These are phyloP conservation scores for Hypoxylon sp. DNA, from an alignment of 2,329 filamentous ascomycete species.

Conservation along the genomic window DNA sequence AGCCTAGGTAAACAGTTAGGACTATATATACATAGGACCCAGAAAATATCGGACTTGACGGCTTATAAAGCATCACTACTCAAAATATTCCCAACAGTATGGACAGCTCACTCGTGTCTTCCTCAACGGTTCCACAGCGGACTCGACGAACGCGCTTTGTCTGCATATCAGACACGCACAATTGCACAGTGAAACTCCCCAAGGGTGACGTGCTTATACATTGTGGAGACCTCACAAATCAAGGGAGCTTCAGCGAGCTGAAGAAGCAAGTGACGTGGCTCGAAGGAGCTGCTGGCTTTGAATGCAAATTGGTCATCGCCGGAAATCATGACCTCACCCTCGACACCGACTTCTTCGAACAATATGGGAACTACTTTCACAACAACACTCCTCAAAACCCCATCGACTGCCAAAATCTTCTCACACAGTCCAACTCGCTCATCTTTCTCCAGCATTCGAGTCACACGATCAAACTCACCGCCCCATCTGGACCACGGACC, in stretches of 20 bases:
- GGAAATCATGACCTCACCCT: conserved; percentile 84
- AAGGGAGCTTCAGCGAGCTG: conserved; percentile 74
- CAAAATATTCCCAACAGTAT: conserved; percentile 21
- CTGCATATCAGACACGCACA: conserved; percentile 84
- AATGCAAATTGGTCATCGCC: conserved; percentile 79
- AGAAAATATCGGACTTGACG: conserved; percentile 9
- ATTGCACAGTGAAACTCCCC: conserved; percentile 74
- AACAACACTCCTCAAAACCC: conserved; percentile 69
- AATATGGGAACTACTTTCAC: conserved; percentile 69
- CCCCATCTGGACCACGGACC: conserved; percentile 69
- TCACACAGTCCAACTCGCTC: conserved; percentile 64
- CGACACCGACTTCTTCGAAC: conserved; percentile 72
- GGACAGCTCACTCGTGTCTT: conserved; percentile 15
- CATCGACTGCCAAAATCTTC: conserved; percentile 67
- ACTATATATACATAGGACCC: conserved; percentile 7
- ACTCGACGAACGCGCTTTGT: conserved; percentile 74
- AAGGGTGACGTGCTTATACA: conserved; percentile 82
- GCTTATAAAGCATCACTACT: conserved; percentile 1
- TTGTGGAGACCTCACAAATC: conserved; percentile 82
- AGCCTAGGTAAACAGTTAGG: not conserved
- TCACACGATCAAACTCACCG: conserved; percentile 67
- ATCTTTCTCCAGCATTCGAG: conserved; percentile 76
- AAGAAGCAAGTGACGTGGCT: conserved; percentile 76
- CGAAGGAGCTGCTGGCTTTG: conserved; percentile 75
- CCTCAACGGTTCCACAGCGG: conserved; percentile 25